Conservation (phyloP, 495 filamentous ascomycete species). For the Aspergillus diversus region DNA sequence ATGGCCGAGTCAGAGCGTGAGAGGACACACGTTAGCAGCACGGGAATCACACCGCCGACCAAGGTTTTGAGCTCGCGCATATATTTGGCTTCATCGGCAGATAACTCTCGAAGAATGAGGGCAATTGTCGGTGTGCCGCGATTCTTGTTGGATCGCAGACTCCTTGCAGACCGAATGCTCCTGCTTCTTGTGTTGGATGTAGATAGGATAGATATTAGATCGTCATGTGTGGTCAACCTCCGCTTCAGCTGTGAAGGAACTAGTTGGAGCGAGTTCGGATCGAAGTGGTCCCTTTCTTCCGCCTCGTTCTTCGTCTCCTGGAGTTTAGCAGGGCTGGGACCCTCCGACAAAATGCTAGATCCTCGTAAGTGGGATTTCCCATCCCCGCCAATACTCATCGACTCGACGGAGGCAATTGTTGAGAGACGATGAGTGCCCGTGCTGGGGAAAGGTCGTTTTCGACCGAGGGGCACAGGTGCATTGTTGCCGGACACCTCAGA, state of each 20-base stretch:
- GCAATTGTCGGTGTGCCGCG: slow-evolving; percentile 65
- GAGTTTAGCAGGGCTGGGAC: slow-evolving; percentile 11
- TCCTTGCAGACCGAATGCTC: slow-evolving; percentile 70
- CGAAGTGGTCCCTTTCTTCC: slow-evolving; percentile 50
- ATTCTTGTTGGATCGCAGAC: slow-evolving; percentile 72
- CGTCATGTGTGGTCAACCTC: slow-evolving; percentile 86
- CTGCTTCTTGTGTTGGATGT: slow-evolving; percentile 65
- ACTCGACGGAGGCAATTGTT: slow-evolving; percentile 71
- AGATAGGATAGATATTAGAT: slow-evolving; percentile 91
- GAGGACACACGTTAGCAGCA: slow-evolving; percentile 82
- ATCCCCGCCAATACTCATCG: slow-evolving; percentile 54
- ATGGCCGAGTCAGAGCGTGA: slow-evolving; percentile 69
- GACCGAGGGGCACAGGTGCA: slow-evolving; percentile 41
- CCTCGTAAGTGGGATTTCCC: slow-evolving; percentile 7
- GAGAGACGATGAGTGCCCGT: slow-evolving; percentile 70
- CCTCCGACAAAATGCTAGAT: slow-evolving; percentile 20
- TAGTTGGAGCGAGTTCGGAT: slow-evolving; percentile 42
- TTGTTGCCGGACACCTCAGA: slow-evolving; percentile 47
- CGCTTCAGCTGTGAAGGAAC: slow-evolving; percentile 63
- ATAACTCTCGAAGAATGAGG: slow-evolving; percentile 80
- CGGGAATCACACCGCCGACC: slow-evolving; percentile 94
- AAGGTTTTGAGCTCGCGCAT: slow-evolving; percentile 90
- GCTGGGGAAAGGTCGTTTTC: slow-evolving; percentile 60
- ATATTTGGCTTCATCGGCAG: slow-evolving; percentile 85
- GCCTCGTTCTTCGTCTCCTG: slow-evolving; percentile 29